These are phyloP conservation scores for Umbelopsis vinacea DNA, from an alignment of 192 early-diverging fungal species.

Conservation along the genomic window DNA sequence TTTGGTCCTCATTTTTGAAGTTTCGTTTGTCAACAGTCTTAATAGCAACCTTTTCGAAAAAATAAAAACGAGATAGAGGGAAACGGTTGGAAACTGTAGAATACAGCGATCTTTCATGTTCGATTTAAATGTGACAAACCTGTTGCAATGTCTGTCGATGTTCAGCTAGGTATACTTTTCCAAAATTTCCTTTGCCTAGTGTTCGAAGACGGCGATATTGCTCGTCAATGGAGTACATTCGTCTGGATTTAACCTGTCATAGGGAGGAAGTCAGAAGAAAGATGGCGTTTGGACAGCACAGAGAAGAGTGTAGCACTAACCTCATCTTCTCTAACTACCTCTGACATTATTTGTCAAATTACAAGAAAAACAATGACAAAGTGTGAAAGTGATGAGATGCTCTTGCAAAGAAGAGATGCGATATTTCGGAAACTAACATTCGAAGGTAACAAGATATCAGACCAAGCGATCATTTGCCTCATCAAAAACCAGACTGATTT, in stretches of 20 bases:
- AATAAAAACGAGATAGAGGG: neutral
- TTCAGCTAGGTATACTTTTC: slow-evolving; percentile 63
- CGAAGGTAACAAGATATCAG: slow-evolving; percentile 16
- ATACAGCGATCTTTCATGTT: neutral
- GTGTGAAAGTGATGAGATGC: neutral
- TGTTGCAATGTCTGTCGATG: slow-evolving; percentile 48
- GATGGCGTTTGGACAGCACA: neutral
- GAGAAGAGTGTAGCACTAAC: neutral
- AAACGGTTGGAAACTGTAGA: neutral
- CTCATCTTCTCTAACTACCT: slow-evolving; percentile 9
- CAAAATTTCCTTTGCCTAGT: slow-evolving; percentile 65
- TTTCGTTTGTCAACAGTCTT: slow-evolving; percentile 61
- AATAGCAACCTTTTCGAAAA: slow-evolving; percentile 52
- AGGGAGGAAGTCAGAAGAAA: neutral
- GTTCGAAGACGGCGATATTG: slow-evolving; percentile 35
- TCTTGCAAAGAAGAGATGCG: slow-evolving; percentile 10
- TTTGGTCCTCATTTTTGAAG: slow-evolving; percentile 60
- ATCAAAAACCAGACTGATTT: slow-evolving; percentile 24
- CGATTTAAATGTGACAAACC: slow-evolving; percentile 28
- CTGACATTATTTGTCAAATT: slow-evolving; percentile 4
- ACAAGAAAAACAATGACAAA: slow-evolving; percentile 9
- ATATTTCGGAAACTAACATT: slow-evolving; percentile 20
- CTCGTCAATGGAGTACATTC: slow-evolving; percentile 9
- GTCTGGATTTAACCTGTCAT: slow-evolving; percentile 4
- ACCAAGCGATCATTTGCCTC: slow-evolving; percentile 16